phyloP scores from a whole-genome alignment of 768 basidiomycete species.

The Boletus coccyginus region DNA sequence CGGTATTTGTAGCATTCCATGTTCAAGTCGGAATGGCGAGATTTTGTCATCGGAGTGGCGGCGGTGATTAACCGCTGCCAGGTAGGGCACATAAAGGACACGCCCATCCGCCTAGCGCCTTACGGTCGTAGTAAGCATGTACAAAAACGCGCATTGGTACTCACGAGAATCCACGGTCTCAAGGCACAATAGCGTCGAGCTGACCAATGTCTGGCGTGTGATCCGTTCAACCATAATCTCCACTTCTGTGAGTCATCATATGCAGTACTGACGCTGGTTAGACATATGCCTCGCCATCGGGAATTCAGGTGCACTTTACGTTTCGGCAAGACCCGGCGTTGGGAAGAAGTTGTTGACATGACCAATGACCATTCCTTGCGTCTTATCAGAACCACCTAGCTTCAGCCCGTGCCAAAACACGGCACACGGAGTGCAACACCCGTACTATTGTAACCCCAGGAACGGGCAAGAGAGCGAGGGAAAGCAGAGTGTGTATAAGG shows the following conservation, averaged over 20 bases:
- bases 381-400: too few relatives aligned
- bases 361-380: too few relatives aligned
- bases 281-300: too few relatives aligned
- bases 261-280: too few relatives aligned
- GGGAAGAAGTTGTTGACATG: too few relatives aligned
- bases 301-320: too few relatives aligned
- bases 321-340: too few relatives aligned
- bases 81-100: slow-evolving; percentile 11
- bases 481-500: neutral
- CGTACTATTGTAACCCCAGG: too few relatives aligned
- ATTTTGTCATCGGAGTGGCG: neutral
- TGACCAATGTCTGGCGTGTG: neutral
- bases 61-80: neutral
- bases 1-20: slow-evolving; percentile 14
- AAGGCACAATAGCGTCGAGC: neutral
- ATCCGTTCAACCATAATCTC: too few relatives aligned
- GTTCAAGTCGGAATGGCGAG: neutral
- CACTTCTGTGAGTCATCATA: too few relatives aligned
- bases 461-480: neutral
- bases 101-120: neutral
- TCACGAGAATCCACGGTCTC: slow-evolving; percentile 14
- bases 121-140: neutral
- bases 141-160: slow-evolving; percentile 11
- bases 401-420: too few relatives aligned
- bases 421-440: too few relatives aligned